Evolutionary conservation across 1,284 basidiomycete species (phyloP).

Genomic region (Mixia osmundae): DNA sequence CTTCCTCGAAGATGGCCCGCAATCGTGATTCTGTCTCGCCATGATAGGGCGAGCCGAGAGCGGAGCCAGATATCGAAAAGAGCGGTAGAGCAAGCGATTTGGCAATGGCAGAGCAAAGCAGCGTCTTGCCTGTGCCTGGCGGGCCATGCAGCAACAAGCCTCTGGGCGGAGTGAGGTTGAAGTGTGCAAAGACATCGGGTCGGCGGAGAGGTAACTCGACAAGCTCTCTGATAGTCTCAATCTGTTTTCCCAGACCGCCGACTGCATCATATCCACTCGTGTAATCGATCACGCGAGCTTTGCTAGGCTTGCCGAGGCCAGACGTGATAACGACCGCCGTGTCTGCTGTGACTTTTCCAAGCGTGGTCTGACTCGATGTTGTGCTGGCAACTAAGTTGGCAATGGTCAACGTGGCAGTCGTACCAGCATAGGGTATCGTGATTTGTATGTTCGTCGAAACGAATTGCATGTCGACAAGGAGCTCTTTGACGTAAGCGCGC

Average conservation of each 20-base stretch:
- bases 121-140: slow-evolving; percentile 24
- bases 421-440: no score
- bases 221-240: slow-evolving; percentile 71
- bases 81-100: slow-evolving; percentile 40
- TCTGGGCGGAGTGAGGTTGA: slow-evolving; percentile 68
- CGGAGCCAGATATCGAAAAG: slow-evolving; percentile 76
- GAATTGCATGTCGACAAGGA: no score
- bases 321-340: slow-evolving; percentile 24
- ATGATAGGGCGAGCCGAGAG: slow-evolving; percentile 80
- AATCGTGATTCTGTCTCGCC: slow-evolving; percentile 86
- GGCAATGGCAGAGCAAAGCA: slow-evolving; percentile 65
- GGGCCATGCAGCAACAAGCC: slow-evolving; percentile 6
- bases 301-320: neutral
- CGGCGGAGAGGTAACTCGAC: slow-evolving; percentile 78
- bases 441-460: no score
- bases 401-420: no score
- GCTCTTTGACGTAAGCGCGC: no score
- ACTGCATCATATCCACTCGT: slow-evolving; percentile 42
- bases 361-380: slow-evolving; percentile 3
- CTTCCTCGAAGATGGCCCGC: slow-evolving; percentile 68
- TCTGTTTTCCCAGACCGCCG: slow-evolving; percentile 71
- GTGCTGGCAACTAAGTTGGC: no score
- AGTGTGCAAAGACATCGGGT: slow-evolving; percentile 70
- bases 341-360: slow-evolving; percentile 9
- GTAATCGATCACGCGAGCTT: slow-evolving; percentile 10